Conservation (phyloP, 768 basidiomycete species). For the Zangia roseola region DNA sequence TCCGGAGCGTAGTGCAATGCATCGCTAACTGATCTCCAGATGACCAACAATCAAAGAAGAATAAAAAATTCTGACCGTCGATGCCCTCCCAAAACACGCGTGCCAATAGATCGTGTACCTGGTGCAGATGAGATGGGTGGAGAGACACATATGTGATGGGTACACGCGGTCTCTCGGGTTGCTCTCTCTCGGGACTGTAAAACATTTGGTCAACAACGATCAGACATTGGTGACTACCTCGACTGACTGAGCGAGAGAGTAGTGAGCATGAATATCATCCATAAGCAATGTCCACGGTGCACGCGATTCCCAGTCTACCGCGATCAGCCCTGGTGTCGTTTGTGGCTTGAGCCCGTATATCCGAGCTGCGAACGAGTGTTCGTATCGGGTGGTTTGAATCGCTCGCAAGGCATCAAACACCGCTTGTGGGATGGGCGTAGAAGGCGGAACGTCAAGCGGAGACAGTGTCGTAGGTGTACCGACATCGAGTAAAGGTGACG, state of each 20-base stretch:
- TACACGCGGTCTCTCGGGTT: slow-evolving; percentile 38
- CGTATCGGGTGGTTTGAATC: slow-evolving; percentile 64
- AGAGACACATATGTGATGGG: slow-evolving; percentile 68
- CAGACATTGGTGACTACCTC: not conserved
- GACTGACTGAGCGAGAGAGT: slow-evolving; percentile 54
- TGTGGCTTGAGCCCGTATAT: slow-evolving; percentile 42
- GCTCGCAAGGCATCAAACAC: slow-evolving; percentile 51
- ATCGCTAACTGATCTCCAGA: slow-evolving; percentile 55
- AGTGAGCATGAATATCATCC: slow-evolving; percentile 68
- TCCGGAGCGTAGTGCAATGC: slow-evolving; percentile 68
- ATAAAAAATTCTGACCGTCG: slow-evolving; percentile 46
- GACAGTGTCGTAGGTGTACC: slow-evolving; percentile 10
- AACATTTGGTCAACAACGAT: slow-evolving; percentile 1
- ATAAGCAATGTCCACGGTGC: slow-evolving; percentile 77
- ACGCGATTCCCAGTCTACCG: slow-evolving; percentile 69
- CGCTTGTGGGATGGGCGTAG: slow-evolving; percentile 26
- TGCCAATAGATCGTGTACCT: slow-evolving; percentile 69
- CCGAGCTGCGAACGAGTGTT: slow-evolving; percentile 65
- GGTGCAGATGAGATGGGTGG: slow-evolving; percentile 55
- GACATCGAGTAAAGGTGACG: not conserved
- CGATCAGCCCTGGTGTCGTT: slow-evolving; percentile 40
- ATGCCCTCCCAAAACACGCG: slow-evolving; percentile 78
- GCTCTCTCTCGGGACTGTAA: slow-evolving; percentile 55
- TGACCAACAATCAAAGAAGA: not conserved
- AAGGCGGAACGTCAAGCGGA: slow-evolving; percentile 29